phyloP scores from a whole-genome alignment of 2,329 filamentous ascomycete genomes.

The Ploettnerulaceae sp. region DNA sequence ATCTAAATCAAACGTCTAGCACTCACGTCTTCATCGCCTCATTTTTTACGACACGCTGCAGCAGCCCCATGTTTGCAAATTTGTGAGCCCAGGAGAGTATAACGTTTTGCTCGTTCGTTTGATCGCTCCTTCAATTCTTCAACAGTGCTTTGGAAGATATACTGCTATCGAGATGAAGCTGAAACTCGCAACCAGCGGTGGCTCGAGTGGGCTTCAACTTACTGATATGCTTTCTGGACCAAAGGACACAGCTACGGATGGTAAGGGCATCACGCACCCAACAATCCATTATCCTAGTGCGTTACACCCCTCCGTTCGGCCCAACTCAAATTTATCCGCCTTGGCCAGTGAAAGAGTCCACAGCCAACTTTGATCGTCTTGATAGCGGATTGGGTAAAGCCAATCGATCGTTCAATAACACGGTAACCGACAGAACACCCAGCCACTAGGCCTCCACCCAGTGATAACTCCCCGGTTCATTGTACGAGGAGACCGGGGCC shows the following conservation, averaged over 20 bases:
- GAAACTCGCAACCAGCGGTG: neutral
- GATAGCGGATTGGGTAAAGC: conserved; percentile 1
- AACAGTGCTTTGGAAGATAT: too few species aligned
- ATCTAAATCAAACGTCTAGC: neutral
- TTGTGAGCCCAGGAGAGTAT: neutral
- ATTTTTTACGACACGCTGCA: conserved; percentile 44
- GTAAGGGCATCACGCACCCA: neutral
- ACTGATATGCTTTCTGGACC: conserved; percentile 3
- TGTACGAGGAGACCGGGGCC: conserved; percentile 2
- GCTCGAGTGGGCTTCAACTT: neutral
- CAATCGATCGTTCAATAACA: neutral
- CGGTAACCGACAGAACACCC: conserved; percentile 4
- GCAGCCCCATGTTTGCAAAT: conserved; percentile 26
- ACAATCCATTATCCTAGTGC: neutral
- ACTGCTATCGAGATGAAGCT: too few species aligned
- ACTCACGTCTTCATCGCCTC: conserved; percentile 57
- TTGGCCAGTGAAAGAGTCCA: neutral
- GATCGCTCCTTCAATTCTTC: too few species aligned
- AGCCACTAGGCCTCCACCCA: conserved; percentile 4
- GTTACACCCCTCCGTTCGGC: neutral
- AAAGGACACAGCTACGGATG: neutral
- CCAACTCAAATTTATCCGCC: too few species aligned
- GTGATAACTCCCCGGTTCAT: neutral
- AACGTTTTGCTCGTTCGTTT: neutral
- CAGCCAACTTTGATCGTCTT: neutral